Evolutionary conservation across 177 flowering plant species (phyloP), one percentile per base, ranked within the genome.

Genomic region (Telopea speciosissima): DNA sequence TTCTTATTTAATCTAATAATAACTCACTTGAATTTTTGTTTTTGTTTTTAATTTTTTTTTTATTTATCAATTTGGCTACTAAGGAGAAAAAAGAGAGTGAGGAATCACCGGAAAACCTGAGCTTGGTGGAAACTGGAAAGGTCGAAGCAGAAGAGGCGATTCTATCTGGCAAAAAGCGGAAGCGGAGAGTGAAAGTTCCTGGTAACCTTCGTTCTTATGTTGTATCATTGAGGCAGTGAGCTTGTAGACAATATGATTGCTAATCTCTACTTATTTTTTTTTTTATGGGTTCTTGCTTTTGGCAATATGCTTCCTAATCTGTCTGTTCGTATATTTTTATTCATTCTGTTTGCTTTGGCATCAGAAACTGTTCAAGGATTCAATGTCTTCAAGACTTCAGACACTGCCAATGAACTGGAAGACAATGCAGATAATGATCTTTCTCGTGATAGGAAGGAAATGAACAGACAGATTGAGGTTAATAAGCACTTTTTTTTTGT

Each of bases 391-490:
- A 89, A 83, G 78, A 76, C 77, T 66, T 84, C 90, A 19, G 83
- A 84, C 66, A 69, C 77, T 16, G 76, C 26, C 24, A 73, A 49
- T 54, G 83, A 79, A 68, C 65, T 77, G 68, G 70, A 70, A 44
- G 79, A 78, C 1, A 21, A 69, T 12, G 63, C 44, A 36, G 77
- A 74, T 22, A 69, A 79, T 67, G 73, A 62, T 22, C n/a, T 58
- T 36, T 24, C 72, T 11, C 66, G 68, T 40, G 76, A 70, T 49
- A 87, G 76, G 78, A 91, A 93, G 79, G 86, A 88, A 73, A 56
- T 80, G 11, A 71, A 87, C 69, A 80, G 79, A 76, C 88, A 86
- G 77, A 83, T 87, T 75, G 97, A 93, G 96, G 98, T 91, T 56
- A 17, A 22, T 24, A 14, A n/a, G 26, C 24, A 28, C 17, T 52